These are phyloP conservation scores for Aspergillus haitiensis DNA, from an alignment of 495 filamentous ascomycete genomes.

Conservation along the genomic window DNA sequence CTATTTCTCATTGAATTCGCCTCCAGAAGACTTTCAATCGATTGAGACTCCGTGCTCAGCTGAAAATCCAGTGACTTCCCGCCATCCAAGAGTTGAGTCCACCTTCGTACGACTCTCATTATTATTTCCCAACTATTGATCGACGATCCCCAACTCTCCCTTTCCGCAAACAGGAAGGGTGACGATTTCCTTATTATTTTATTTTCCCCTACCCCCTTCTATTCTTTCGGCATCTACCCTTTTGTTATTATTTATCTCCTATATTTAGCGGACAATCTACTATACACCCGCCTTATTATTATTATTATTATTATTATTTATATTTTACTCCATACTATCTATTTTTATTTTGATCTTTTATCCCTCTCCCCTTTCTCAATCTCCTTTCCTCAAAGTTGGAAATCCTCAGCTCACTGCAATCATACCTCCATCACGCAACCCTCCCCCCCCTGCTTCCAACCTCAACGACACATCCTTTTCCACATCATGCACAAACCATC, in stretches of 20 bases:
- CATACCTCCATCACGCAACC: constrained; percentile 4
- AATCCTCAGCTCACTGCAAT: constrained; percentile 5
- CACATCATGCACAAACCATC: constrained; percentile 60
- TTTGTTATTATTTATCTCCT: constrained; percentile 14
- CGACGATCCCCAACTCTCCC: constrained; percentile 21
- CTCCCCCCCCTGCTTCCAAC: background rate
- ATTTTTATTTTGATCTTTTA: constrained; percentile 6
- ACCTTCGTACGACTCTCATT: constrained; percentile 16
- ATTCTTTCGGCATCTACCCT: background rate
- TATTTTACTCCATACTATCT: constrained; percentile 13
- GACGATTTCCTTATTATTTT: constrained; percentile 8
- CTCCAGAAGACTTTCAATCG: background rate
- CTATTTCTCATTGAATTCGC: constrained; percentile 4
- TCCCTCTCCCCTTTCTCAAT: constrained; percentile 11
- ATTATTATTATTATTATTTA: background rate
- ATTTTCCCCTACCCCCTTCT: constrained; percentile 28
- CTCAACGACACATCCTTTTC: background rate
- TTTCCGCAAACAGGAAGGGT: constrained; percentile 20
- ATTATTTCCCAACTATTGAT: constrained; percentile 27
- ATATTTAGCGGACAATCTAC: constrained; percentile 12
- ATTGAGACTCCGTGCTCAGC: background rate
- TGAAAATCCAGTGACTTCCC: constrained; percentile 10
- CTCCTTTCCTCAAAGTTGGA: constrained; percentile 4
- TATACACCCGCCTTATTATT: constrained; percentile 15
- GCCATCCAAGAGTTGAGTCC: constrained; percentile 14